Evolutionary conservation across 2,329 filamentous ascomycete genomes (phyloP).

Genomic region (Gremmenia infestans): DNA sequence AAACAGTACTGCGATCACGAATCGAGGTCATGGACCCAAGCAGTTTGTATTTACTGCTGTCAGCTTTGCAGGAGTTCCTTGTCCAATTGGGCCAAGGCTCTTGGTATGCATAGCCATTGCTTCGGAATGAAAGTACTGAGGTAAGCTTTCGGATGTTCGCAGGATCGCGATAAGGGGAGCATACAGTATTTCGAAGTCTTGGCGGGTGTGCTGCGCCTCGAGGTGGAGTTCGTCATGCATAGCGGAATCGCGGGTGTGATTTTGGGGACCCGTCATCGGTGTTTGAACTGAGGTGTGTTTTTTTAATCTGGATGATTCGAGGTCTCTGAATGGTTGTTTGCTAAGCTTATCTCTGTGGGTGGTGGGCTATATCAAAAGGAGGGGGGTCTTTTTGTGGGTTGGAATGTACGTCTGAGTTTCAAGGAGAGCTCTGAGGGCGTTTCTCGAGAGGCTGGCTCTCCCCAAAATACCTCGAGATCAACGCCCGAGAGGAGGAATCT

Average conservation of each 20-base stretch:
- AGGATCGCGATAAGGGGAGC: not conserved
- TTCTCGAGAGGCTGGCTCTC: not conserved
- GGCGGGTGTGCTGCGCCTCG: not conserved
- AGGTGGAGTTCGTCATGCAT: not conserved
- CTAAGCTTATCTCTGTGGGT: not conserved
- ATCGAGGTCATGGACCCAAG: too few relatives aligned
- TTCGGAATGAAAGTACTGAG: not conserved
- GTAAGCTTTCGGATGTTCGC: not conserved
- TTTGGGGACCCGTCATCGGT: not conserved
- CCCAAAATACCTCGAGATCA: not conserved
- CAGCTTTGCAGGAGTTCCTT: not conserved
- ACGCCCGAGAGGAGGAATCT: not conserved
- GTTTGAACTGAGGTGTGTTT: not conserved
- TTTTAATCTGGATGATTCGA: not conserved
- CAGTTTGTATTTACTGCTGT: too few relatives aligned
- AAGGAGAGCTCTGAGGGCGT: too few relatives aligned
- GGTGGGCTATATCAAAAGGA: too few relatives aligned
- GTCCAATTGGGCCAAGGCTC: not conserved
- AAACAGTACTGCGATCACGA: too few relatives aligned
- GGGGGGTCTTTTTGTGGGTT: not conserved
- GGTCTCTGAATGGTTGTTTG: not conserved
- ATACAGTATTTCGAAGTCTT: not conserved
- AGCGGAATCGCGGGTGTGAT: not conserved
- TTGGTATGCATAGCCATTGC: not conserved
- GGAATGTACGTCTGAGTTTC: too few relatives aligned